Evolutionary conservation across 352 stramenopile species (phyloP).

Genomic region (Phytopythium montanum): DNA sequence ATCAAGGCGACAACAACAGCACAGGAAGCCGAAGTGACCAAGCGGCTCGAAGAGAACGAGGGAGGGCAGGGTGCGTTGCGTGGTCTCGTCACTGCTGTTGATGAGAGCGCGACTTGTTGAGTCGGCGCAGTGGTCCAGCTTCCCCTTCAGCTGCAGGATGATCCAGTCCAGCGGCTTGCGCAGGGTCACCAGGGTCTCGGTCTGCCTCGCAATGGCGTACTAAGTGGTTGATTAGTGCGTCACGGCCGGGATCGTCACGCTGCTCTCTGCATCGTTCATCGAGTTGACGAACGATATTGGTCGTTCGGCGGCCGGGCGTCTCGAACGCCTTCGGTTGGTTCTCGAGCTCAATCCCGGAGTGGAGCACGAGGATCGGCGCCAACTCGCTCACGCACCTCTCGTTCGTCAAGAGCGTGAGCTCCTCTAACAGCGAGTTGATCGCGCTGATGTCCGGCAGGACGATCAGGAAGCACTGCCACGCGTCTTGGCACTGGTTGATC

Average conservation of each 20-base stretch:
- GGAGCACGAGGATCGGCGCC: slow-evolving; percentile 54
- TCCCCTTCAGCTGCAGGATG: slow-evolving; percentile 73
- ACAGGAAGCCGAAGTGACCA: slow-evolving; percentile 55
- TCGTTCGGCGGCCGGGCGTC: slow-evolving; percentile 34
- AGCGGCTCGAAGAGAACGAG: slow-evolving; percentile 79
- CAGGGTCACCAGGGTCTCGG: slow-evolving; percentile 76
- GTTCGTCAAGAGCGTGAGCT: slow-evolving; percentile 36
- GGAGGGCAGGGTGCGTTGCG: slow-evolving; percentile 45
- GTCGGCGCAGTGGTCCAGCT: slow-evolving; percentile 57
- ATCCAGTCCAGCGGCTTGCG: slow-evolving; percentile 82
- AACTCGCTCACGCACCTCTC: slow-evolving; percentile 14
- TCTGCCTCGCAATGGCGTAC: slow-evolving; percentile 83
- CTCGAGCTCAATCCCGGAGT: slow-evolving; percentile 72
- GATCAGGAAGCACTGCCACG: slow-evolving; percentile 89
- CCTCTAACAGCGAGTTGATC: slow-evolving; percentile 88
- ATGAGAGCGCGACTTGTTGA: not conserved
- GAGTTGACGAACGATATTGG: slow-evolving; percentile 95
- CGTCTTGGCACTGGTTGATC: slow-evolving; percentile 24
- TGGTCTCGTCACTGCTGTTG: not conserved
- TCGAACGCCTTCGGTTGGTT: slow-evolving; percentile 72
- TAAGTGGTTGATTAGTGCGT: slow-evolving; percentile 88
- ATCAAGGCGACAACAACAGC: slow-evolving; percentile 44
- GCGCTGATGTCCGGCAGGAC: slow-evolving; percentile 95
- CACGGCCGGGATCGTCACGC: slow-evolving; percentile 95
- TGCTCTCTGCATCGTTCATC: slow-evolving; percentile 97